Evolutionary conservation across 2,329 filamentous ascomycete genomes (phyloP).

Genomic region (Trichoderma atroviride): DNA sequence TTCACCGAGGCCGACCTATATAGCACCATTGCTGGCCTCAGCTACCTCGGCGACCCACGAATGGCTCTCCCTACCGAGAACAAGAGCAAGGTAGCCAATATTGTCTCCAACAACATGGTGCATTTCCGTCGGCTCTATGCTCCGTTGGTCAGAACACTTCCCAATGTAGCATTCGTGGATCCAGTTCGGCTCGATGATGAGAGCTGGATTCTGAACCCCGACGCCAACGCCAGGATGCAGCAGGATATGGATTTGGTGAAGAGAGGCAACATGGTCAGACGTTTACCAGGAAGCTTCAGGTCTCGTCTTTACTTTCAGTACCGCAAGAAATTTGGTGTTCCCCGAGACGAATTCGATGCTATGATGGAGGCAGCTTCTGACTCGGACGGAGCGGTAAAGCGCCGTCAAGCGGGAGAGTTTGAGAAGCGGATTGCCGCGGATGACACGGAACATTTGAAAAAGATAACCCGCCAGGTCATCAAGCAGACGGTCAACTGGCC

Average conservation of each 20-base stretch:
- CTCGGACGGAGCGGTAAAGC: slow-evolving; percentile 68
- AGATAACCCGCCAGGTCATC: slow-evolving; percentile 75
- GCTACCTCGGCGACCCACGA: slow-evolving; percentile 93
- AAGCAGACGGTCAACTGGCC: slow-evolving; percentile 91
- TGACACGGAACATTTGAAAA: slow-evolving; percentile 65
- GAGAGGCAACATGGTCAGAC: slow-evolving; percentile 93
- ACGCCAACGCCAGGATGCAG: slow-evolving; percentile 67
- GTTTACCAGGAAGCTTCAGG: slow-evolving; percentile 83
- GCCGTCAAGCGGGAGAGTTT: slow-evolving; percentile 79
- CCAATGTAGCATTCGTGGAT: slow-evolving; percentile 79
- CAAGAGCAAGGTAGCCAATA: slow-evolving; percentile 89
- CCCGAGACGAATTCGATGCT: slow-evolving; percentile 76
- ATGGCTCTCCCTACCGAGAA: slow-evolving; percentile 92
- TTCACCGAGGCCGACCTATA: slow-evolving; percentile 91
- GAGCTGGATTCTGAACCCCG: slow-evolving; percentile 46
- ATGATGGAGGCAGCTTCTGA: slow-evolving; percentile 81
- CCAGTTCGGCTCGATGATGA: slow-evolving; percentile 46
- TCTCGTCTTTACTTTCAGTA: slow-evolving; percentile 93
- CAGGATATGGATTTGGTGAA: slow-evolving; percentile 94
- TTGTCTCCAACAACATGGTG: slow-evolving; percentile 85
- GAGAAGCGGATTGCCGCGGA: slow-evolving; percentile 81
- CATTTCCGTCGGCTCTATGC: slow-evolving; percentile 92
- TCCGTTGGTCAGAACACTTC: slow-evolving; percentile 84
- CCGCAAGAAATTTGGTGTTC: slow-evolving; percentile 85
- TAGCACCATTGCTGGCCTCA: slow-evolving; percentile 86